Evolutionary conservation across 768 basidiomycete genomes (phyloP).

Genomic region (Russula sp.): DNA sequence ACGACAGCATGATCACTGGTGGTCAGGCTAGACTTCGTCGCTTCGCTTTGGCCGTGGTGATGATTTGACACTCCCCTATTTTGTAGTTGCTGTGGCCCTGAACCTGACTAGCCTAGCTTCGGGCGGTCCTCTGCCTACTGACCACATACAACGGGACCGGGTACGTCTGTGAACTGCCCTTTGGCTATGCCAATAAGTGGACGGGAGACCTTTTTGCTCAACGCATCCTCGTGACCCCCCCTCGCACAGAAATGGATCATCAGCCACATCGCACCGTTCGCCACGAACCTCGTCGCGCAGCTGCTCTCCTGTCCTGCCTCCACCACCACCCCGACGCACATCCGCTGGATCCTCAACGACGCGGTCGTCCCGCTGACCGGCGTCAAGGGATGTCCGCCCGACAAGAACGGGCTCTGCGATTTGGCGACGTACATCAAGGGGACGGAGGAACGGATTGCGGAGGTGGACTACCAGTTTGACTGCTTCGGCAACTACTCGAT

Average conservation of each 20-base stretch:
- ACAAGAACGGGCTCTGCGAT: conserved; percentile 40
- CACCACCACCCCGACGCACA: conserved; percentile 27
- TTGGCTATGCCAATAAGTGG: too few relatives aligned
- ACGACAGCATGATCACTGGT: conserved; percentile 41
- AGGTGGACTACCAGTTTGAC: conserved; percentile 39
- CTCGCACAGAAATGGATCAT: conserved; percentile 30
- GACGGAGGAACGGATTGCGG: conserved; percentile 34
- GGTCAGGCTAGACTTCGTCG: conserved; percentile 24
- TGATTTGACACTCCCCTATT: background rate
- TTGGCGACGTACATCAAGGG: conserved; percentile 37
- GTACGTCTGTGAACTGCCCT: conserved; percentile 19
- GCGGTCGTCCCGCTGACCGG: conserved; percentile 42
- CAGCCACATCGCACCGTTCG: conserved; percentile 43
- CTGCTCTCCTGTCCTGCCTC: conserved; percentile 37
- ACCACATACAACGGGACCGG: conserved; percentile 33
- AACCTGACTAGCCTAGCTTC: conserved; percentile 40
- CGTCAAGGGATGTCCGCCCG: conserved; percentile 36
- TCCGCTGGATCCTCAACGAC: conserved; percentile 46
- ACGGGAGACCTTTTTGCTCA: background rate
- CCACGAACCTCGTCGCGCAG: conserved; percentile 44
- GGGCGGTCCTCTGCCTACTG: conserved; percentile 36
- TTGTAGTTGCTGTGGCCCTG: conserved; percentile 38
- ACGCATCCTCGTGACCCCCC: background rate
- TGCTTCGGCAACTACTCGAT: conserved; percentile 45
- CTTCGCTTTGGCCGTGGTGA: background rate